phyloP scores from a whole-genome alignment of 345 rosid genomes.

The Euclidium syriacum region DNA sequence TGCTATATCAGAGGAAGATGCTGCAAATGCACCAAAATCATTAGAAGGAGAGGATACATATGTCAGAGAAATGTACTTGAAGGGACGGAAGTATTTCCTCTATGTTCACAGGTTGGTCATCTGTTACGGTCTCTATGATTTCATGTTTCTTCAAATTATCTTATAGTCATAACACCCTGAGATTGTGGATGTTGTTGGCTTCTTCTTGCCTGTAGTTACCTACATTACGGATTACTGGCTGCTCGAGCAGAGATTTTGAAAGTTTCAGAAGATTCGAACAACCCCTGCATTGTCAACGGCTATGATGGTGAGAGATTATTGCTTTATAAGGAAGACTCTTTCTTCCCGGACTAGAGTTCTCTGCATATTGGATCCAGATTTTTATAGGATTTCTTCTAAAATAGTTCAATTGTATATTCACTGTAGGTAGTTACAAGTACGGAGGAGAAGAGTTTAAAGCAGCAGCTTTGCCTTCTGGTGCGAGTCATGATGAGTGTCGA shows the following conservation, averaged over 20 bases:
- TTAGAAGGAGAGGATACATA: slow-evolving; percentile 69
- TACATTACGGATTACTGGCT: slow-evolving; percentile 90
- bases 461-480: slow-evolving; percentile 52
- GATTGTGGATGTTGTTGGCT: not conserved
- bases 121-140: not conserved
- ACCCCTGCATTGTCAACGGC: slow-evolving; percentile 79
- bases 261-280: slow-evolving; percentile 54
- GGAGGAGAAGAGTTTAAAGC: slow-evolving; percentile 63
- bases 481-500: slow-evolving; percentile 71
- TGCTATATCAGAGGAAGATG: slow-evolving; percentile 79
- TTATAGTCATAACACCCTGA: not conserved
- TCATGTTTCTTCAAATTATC: not conserved
- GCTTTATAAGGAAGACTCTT: not conserved
- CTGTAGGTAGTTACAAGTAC: slow-evolving; percentile 63
- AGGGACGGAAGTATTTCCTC: slow-evolving; percentile 72
- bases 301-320: slow-evolving; percentile 55
- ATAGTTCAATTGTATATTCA: not conserved
- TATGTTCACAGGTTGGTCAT: slow-evolving; percentile 82
- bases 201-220: slow-evolving; percentile 54
- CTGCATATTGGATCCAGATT: not conserved
- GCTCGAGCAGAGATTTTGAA: slow-evolving; percentile 93
- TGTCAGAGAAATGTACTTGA: slow-evolving; percentile 74
- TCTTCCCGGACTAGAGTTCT: not conserved
- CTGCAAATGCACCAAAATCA: slow-evolving; percentile 64
- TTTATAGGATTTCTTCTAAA: not conserved